Evolutionary conservation across 2,329 filamentous ascomycete genomes (phyloP), one percentile per base, ranked within the genome.

Genomic region (Truncatella angustata): DNA sequence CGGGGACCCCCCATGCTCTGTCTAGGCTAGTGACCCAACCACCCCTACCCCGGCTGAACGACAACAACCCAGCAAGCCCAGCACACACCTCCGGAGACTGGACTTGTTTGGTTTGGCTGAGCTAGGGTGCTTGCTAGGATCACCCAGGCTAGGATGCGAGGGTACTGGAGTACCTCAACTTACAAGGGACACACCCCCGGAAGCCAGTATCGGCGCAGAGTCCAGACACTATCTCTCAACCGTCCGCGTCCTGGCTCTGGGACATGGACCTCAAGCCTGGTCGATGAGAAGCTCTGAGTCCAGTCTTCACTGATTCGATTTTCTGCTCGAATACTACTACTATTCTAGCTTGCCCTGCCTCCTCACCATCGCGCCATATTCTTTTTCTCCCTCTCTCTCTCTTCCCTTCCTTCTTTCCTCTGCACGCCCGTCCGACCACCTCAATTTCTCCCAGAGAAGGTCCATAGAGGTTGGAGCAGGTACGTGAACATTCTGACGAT

Each of bases 381-480:
- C 60, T 54, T 56, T 54, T 56, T 51, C 52, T 48, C 46, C 34
- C 55, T 60, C 59, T 60, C 62, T 63, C 64, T 59, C 61, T 63
- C 64, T 65, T 64, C 60, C 58, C 60, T 64, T 61, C 61, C 60
- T 64, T 63, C 60, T 66, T 62, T 65, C 66, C 65, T 66, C 64
- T 62, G 63, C 58, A 62, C 59, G 62, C 56, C 61, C 55, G 56
- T 58, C 65, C 63, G 67, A 66, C 68, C 66, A 68, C 65, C 60
- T 61, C 62, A 64, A 66, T 70, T 66, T 58, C 58, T 59, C 56
- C 54, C 51, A 54, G 58, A 51, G 54, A 62, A 58, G 36, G 54
- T 55, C 58, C 56, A 57, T 52, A 56, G 58, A 65, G 66, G 63
- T 59, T 59, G 51, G 63, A 67, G 58, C 58, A 66, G 66, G 63